Evolutionary conservation across 345 rosid species (phyloP).

Genomic region (Salix koriyanagi): DNA sequence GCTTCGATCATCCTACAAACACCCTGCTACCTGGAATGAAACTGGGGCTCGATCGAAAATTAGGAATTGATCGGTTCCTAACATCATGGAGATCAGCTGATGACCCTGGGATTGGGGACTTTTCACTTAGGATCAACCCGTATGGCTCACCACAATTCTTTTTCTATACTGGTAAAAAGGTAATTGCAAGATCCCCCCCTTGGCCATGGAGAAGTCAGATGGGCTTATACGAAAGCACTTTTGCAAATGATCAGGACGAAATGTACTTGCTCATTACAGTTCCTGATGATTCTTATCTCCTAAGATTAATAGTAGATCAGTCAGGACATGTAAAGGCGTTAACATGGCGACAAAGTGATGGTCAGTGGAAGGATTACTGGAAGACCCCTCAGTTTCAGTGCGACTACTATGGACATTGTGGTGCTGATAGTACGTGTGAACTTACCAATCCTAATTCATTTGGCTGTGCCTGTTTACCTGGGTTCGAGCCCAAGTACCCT

Average conservation of each 20-base stretch:
- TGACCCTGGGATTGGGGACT: background rate
- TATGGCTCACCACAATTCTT: background rate
- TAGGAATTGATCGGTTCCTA: background rate
- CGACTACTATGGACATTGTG: no score
- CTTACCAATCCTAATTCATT: background rate
- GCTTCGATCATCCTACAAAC: no score
- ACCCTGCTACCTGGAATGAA: background rate
- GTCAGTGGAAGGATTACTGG: no score
- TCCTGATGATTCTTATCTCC: no score
- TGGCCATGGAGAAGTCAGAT: background rate
- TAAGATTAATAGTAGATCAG: no score
- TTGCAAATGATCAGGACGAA: background rate
- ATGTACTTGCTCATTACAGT: accelerated
- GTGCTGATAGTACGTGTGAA: background rate
- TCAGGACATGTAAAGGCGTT: background rate
- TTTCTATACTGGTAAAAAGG: background rate
- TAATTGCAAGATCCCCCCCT: background rate
- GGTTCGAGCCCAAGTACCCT: conserved; percentile 3
- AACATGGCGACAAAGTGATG: no score
- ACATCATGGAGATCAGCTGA: background rate
- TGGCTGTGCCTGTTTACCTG: conserved; percentile 4
- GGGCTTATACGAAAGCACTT: background rate
- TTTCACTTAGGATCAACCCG: background rate
- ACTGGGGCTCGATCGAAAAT: background rate
- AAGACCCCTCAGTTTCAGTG: no score